Percentiles rank a stretch among this genome's conserved stretches.
These are phyloP conservation scores for Rhizophagus prolifer DNA, from an alignment of 192 early-diverging fungal species.

Conservation along the genomic window DNA sequence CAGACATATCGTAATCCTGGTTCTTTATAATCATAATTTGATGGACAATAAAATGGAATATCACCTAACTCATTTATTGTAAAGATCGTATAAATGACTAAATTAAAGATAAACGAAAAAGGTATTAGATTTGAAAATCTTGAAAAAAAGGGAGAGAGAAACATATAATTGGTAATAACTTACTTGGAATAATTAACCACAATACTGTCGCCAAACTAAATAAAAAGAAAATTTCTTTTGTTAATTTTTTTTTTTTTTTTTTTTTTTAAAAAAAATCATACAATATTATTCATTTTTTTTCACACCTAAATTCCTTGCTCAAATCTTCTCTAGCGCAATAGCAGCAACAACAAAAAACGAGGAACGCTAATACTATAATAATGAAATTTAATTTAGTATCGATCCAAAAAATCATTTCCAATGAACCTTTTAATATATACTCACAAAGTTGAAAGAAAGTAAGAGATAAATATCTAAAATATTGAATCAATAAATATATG, in stretches of 20 bases:
- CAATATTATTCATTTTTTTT: background rate
- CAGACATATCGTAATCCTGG: background rate
- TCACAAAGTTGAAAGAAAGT: background rate
- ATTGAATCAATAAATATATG: too few species aligned
- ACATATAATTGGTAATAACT: too few species aligned
- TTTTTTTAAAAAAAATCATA: too few species aligned
- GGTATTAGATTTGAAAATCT: background rate
- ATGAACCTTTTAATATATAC: background rate
- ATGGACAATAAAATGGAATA: conserved; percentile 14
- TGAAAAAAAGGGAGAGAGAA: background rate
- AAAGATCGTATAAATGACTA: background rate
- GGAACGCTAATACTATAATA: background rate
- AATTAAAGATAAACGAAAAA: background rate
- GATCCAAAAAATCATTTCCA: too few species aligned
- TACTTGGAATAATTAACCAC: background rate
- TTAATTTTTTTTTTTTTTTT: too few species aligned
- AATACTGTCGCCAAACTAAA: background rate
- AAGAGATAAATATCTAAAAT: background rate
- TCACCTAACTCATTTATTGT: background rate
- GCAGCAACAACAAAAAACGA: background rate
- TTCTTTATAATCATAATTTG: background rate
- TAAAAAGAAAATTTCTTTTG: background rate
- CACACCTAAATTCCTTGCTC: background rate
- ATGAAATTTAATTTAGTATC: background rate
- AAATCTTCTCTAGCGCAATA: background rate